phyloP scores from a whole-genome alignment of 768 basidiomycete genomes.

The Calocybe gangraenosa region DNA sequence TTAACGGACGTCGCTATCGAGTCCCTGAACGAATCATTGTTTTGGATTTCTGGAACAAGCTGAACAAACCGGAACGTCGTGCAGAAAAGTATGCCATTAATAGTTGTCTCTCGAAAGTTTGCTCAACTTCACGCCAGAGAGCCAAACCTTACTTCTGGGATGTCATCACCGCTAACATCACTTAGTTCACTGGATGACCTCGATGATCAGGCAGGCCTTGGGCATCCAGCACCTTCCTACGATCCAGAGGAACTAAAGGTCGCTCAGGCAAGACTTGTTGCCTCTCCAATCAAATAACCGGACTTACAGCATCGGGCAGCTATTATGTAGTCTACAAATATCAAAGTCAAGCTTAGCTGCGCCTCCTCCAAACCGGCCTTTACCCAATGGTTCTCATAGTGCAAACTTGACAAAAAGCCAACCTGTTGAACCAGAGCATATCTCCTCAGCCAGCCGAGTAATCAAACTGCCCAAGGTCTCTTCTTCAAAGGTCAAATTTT shows the following conservation, averaged over 20 bases:
- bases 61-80: conserved; percentile 41
- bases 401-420: conserved; percentile 22
- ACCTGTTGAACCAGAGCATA: conserved; percentile 26
- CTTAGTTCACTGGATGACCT: conserved; percentile 67
- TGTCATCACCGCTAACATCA: conserved; percentile 73
- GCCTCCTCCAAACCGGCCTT: conserved; percentile 3
- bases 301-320: conserved; percentile 20
- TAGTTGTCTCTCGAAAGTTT: background rate
- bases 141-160: conserved; percentile 37
- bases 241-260: conserved; percentile 50
- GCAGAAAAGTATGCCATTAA: conserved; percentile 34
- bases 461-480: conserved; percentile 12
- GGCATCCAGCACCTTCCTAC: conserved; percentile 22
- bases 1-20: conserved; percentile 86
- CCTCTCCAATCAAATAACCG: background rate
- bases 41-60: conserved; percentile 94
- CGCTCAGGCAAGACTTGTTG: conserved; percentile 43
- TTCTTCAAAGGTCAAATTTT: conserved; percentile 14
- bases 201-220: conserved; percentile 34
- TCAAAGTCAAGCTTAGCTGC: conserved; percentile 12
- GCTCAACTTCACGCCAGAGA: conserved; percentile 24
- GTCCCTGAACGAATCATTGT: conserved; percentile 90
- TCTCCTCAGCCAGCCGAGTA: conserved; percentile 15
- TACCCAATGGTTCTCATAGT: conserved; percentile 13
- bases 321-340: conserved; percentile 35